Conservation (phyloP, 805 yeast genomes). For the Lipomyces sp. region DNA sequence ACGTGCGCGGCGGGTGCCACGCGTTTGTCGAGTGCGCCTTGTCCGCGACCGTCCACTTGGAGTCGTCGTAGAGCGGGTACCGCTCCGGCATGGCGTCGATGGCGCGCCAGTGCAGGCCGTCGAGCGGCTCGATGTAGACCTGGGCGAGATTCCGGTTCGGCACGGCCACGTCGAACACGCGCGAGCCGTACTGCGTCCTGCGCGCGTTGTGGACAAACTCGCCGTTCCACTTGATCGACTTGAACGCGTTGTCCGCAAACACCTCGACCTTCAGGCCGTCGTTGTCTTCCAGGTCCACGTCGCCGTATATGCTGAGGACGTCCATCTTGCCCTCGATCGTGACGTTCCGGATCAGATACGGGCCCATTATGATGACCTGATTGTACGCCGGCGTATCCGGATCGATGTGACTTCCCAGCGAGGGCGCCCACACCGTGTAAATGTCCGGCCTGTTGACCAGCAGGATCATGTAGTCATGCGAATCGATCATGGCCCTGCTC, state of each 20-base stretch:
- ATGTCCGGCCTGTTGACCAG: conserved; percentile 16
- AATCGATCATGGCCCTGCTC: conserved; percentile 3
- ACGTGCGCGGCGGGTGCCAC: conserved; percentile 12
- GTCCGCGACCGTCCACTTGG: conserved; percentile 13
- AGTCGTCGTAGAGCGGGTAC: conserved; percentile 13
- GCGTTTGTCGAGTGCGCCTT: conserved; percentile 11
- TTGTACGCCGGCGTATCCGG: conserved; percentile 7
- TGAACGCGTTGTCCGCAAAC: conserved; percentile 7
- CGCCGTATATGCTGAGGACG: conserved; percentile 11
- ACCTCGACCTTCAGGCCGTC: conserved; percentile 12
- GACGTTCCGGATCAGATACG: conserved; percentile 22
- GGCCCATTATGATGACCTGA: conserved; percentile 20
- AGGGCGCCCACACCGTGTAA: conserved; percentile 22
- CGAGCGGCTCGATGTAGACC: conserved; percentile 12
- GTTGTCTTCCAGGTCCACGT: conserved; percentile 16
- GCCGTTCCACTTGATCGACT: conserved; percentile 17
- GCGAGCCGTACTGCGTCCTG: conserved; percentile 12
- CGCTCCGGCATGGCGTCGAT: conserved; percentile 17
- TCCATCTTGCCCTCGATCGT: background rate
- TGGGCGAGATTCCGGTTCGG: conserved; percentile 11
- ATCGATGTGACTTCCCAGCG: conserved; percentile 8
- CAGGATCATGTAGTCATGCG: conserved; percentile 8
- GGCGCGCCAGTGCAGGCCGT: conserved; percentile 7
- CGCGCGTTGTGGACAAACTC: background rate
- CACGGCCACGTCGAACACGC: conserved; percentile 9